phyloP scores from a whole-genome alignment of 345 rosid genomes.

The Citrus trifoliata region DNA sequence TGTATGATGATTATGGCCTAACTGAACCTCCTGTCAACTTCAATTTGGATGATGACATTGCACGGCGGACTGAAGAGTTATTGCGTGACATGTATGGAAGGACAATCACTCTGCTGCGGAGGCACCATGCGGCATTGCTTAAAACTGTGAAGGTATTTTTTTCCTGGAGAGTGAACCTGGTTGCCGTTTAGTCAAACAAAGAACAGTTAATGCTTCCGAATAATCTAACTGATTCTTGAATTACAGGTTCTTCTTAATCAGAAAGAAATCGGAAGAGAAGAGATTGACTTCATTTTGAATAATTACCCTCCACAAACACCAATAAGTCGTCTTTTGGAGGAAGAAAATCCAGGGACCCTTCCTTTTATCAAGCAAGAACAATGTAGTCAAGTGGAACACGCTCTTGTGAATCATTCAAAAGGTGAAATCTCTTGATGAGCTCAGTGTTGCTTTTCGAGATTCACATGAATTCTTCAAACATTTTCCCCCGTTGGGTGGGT shows the following conservation, averaged over 20 bases:
- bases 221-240: neutral
- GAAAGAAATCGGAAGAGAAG: slow-evolving; percentile 79
- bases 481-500: no score
- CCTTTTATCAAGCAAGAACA: slow-evolving; percentile 40
- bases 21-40: slow-evolving; percentile 81
- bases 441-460: neutral
- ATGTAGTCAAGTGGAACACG: slow-evolving; percentile 36
- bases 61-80: slow-evolving; percentile 70
- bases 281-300: slow-evolving; percentile 67
- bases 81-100: slow-evolving; percentile 50
- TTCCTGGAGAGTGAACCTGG: neutral
- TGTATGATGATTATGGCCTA: slow-evolving; percentile 68
- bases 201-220: neutral
- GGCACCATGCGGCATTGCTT: slow-evolving; percentile 77
- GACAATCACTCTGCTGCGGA: slow-evolving; percentile 62
- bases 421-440: slow-evolving; percentile 19
- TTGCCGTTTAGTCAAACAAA: neutral
- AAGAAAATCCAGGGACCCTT: slow-evolving; percentile 72
- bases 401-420: slow-evolving; percentile 36
- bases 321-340: slow-evolving; percentile 52
- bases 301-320: slow-evolving; percentile 79
- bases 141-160: slow-evolving; percentile 72
- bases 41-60: slow-evolving; percentile 79
- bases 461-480: neutral
- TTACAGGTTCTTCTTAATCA: slow-evolving; percentile 71